Percentiles rank a stretch among this genome's conserved stretches.
Evolutionary conservation across 768 basidiomycete genomes (phyloP).

Genomic region (Panaeolus cyanescens): DNA sequence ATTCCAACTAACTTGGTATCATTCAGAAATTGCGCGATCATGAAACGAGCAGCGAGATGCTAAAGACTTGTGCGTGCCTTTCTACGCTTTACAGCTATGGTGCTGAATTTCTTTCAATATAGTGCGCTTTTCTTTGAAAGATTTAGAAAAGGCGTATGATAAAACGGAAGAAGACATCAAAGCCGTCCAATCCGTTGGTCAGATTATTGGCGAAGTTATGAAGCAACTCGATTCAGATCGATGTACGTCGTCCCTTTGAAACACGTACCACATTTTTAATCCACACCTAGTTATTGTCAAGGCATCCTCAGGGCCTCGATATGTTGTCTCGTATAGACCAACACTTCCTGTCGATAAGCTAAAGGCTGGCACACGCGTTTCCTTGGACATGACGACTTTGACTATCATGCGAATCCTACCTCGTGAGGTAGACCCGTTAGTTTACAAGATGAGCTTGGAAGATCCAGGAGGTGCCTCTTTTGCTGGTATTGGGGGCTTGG

Average conservation of each 20-base stretch:
- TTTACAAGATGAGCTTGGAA: constrained; percentile 99
- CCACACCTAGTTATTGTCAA: constrained; percentile 86
- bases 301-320: constrained; percentile 96
- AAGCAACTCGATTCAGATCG: constrained; percentile 98
- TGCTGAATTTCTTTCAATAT: neutral
- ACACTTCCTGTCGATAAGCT: constrained; percentile 90
- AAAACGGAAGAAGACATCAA: constrained; percentile 99
- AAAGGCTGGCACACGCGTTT: constrained; percentile 92
- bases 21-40: constrained; percentile 97
- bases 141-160: constrained; percentile 84
- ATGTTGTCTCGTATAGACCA: constrained; percentile 96
- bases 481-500: constrained; percentile 94
- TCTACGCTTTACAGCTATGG: too few species aligned
- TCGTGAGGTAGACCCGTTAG: constrained; percentile 95
- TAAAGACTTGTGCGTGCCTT: constrained; percentile 60
- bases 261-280: constrained; percentile 2
- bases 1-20: too few species aligned
- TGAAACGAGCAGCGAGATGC: constrained; percentile 79
- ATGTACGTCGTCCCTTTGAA: constrained; percentile 56
- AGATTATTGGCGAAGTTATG: constrained; percentile 99
- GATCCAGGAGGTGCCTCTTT: constrained; percentile 95
- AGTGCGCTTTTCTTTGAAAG: constrained; percentile 93
- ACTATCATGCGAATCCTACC: constrained; percentile 99
- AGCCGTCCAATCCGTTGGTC: constrained; percentile 97
- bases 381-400: constrained; percentile 98